A percentile compares a stretch with the other conserved stretches of the same genome.
Conservation (phyloP, 106 monocot genomes). For the Dendrobium catenatum region DNA sequence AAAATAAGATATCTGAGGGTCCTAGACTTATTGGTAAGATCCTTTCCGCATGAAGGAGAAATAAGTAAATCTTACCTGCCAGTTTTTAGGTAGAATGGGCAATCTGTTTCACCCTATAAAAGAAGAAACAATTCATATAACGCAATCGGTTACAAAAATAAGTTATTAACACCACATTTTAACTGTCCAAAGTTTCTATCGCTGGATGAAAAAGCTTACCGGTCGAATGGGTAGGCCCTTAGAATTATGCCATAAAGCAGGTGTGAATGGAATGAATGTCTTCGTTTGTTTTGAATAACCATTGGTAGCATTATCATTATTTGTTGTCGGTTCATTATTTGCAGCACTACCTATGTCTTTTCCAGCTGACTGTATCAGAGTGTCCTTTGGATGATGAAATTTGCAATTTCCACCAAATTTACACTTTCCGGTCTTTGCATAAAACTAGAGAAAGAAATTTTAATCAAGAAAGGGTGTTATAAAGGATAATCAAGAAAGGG, state of each 20-base stretch:
- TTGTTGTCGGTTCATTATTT: constrained; percentile 10
- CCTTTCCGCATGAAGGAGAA: not conserved
- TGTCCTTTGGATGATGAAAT: constrained; percentile 91
- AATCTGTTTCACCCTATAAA: constrained; percentile 81
- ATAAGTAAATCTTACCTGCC: constrained; percentile 55
- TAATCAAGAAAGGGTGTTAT: not conserved
- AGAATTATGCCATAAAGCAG: constrained; percentile 72
- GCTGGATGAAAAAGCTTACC: constrained; percentile 21
- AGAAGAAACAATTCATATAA: not conserved
- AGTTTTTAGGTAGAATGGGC: constrained; percentile 93
- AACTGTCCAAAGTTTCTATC: no score
- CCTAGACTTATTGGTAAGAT: not conserved
- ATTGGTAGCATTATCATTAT: constrained; percentile 7
- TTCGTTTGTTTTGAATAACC: constrained; percentile 15
- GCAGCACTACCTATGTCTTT: constrained; percentile 16
- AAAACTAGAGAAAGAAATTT: constrained; percentile 37
- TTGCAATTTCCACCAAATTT: constrained; percentile 84
- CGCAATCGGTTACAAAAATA: not conserved
- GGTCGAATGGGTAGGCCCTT: constrained; percentile 89
- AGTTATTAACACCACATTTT: no score
- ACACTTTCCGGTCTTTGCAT: constrained; percentile 77
- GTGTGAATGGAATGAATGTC: constrained; percentile 22
- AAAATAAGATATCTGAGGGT: not conserved
- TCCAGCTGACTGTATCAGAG: constrained; percentile 16
- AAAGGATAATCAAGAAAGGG: not conserved